Base-by-base conservation (phyloP, 208 protist species). In the Trypanosoma theileri region DNA sequence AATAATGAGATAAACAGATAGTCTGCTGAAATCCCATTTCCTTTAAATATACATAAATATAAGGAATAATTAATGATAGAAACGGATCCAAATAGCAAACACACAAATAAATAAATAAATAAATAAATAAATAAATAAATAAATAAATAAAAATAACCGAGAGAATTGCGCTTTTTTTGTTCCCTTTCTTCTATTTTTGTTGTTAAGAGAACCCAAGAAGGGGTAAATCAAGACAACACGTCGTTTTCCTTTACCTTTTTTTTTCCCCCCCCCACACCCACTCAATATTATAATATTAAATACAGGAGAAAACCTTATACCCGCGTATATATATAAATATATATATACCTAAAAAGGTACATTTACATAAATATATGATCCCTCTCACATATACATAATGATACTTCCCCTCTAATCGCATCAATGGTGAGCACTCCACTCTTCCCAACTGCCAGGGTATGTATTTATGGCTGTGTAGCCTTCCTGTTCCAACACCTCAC, bases 361-460 rank as follows among this genome's bases (percentile, higher is more conserved):
- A n/a, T n/a, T n/a, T n/a, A n/a, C n/a, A n/a, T n/a, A n/a, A n/a
- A n/a, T n/a, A n/a, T n/a, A n/a, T n/a, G n/a, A n/a, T n/a, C n/a
- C n/a, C n/a, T n/a, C n/a, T n/a, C n/a, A n/a, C n/a, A n/a, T n/a
- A n/a, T n/a, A n/a, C n/a, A n/a, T n/a, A n/a, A n/a, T n/a, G n/a
- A n/a, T n/a, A n/a, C n/a, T 35, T 35, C 28, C 28, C 1, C 6
- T 35, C 6, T 6, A 35, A 8, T 35, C 28, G 1, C 28, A 1
- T 6, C 6, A 8, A 6, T 35, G 1, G 6, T 35, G 28, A 8
- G 28, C 26, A 42, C 0, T 35, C 67, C 67, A 72, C 3, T 72
- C 67, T 11, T 52, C 57, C 67, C 67, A 72, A 26, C 67, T 51
- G 4, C 67, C 67, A 14, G 42, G 14, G 46, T 66, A 72, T n/a